Evolutionary conservation across 2,329 filamentous ascomycete genomes (phyloP), one percentile per base, ranked within the genome.

Genomic region (Pseudocercospora crystallina): DNA sequence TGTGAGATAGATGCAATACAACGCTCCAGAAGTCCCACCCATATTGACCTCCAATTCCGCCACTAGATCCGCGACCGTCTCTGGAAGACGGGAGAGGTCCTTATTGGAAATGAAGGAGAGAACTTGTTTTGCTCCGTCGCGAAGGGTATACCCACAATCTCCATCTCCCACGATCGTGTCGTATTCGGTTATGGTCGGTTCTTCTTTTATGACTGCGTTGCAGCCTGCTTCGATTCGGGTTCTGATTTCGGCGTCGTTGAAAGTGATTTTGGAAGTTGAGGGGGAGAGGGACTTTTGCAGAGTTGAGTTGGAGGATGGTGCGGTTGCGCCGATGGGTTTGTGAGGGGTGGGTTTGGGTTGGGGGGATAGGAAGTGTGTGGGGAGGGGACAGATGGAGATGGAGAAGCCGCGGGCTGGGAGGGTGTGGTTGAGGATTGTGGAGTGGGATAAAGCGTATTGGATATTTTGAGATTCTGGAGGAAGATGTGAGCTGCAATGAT

Each of bases 151-250:
- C 43, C 67, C 67, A 47, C 67, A 70, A 41, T 70, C 67, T 31
- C 66, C 67, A 41, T 70, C 67, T 44, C 67, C 67, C 37, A 69
- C 67, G 40, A 69, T 68, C 2, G 64, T 65, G 57, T 70, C 67
- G 56, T 69, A 70, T 32, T 67, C 60, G 31, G 67, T 70, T 36
- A 70, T 70, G 13, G 57, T 67, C 8, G 66, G 61, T 43, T 70
- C 67, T 20, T 57, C 64, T 3, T 55, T 54, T 55, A 70, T 68
- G 26, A 69, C 56, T 8, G 65, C 65, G 30, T 64, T 52, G 54
- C 67, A 69, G 52, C 64, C 68, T 11, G 59, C 51, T 32, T 61
- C 43, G 38, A 69, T 66, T 9, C 60, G 58, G 8, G 36, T 34
- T 12, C 66, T 65, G 26, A 68, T 53, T 15, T 51, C 12, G 30